Conservation (phyloP, 331 rosid species). For the Quercus phellos region DNA sequence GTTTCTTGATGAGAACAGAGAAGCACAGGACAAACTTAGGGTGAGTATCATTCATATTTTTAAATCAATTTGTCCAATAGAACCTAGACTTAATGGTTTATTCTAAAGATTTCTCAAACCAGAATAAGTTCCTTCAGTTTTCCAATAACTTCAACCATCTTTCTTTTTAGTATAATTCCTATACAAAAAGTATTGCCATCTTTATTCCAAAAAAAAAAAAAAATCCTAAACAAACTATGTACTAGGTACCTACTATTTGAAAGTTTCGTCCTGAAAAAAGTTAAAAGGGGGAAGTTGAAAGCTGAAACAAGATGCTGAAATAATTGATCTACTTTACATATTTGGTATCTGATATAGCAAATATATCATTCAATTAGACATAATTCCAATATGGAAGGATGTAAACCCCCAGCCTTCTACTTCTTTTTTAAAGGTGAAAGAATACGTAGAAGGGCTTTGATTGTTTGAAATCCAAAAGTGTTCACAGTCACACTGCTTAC, state of each 20-base stretch:
- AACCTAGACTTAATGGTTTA: neutral
- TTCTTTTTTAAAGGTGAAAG: neutral
- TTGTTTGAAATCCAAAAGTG: too few relatives aligned
- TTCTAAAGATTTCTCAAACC: too few relatives aligned
- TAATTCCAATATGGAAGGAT: neutral
- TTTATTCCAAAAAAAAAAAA: too few relatives aligned
- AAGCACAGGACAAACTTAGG: conserved; percentile 51
- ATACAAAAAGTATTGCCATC: neutral
- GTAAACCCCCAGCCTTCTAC: neutral
- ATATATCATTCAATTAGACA: too few relatives aligned
- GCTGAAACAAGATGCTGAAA: neutral
- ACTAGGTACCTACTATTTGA: too few relatives aligned
- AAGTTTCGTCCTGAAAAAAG: too few relatives aligned
- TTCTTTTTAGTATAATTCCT: neutral
- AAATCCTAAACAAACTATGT: too few relatives aligned
- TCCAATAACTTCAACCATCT: neutral
- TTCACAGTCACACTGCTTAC: too few relatives aligned
- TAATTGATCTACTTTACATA: neutral
- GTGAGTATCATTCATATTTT: conserved; percentile 30
- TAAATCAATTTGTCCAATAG: neutral
- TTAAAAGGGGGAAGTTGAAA: neutral
- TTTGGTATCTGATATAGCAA: too few relatives aligned
- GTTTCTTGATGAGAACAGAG: conserved; percentile 58
- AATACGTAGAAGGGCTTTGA: neutral
- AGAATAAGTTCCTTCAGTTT: neutral